phyloP scores from a whole-genome alignment of 352 stramenopile genomes.

The Porosira glacialis region DNA sequence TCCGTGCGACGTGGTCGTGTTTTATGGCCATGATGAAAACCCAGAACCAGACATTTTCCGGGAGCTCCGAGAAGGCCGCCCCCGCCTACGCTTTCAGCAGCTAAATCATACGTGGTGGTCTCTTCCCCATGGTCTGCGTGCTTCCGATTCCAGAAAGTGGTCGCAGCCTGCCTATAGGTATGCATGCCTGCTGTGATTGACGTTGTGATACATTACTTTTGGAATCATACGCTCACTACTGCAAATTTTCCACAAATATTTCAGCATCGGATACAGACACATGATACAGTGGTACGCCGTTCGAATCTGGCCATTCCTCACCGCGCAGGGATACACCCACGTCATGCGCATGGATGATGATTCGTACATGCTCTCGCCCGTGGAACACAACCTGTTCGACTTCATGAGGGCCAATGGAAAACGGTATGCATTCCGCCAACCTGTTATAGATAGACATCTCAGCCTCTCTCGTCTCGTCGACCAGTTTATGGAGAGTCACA shows the following conservation, averaged over 20 bases:
- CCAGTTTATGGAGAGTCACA: constrained; percentile 17
- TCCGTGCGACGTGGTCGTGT: constrained; percentile 27
- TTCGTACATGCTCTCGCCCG: constrained; percentile 66
- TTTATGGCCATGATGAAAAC: constrained; percentile 12
- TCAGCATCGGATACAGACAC: constrained; percentile 54
- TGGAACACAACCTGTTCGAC: constrained; percentile 80
- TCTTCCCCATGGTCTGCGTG: constrained; percentile 19
- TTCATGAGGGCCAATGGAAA: constrained; percentile 63
- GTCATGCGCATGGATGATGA: constrained; percentile 81
- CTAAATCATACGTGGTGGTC: constrained; percentile 22
- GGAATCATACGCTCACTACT: no score
- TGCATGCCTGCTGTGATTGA: no score
- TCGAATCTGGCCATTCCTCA: constrained; percentile 69
- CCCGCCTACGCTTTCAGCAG: constrained; percentile 16
- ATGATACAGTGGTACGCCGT: constrained; percentile 81
- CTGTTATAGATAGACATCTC: constrained; percentile 39
- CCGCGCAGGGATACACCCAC: constrained; percentile 62
- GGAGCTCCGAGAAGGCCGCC: constrained; percentile 4
- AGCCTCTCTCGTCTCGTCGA: constrained; percentile 38
- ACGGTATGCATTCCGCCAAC: constrained; percentile 70
- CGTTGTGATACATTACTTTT: no score
- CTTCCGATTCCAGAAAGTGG: constrained; percentile 13
- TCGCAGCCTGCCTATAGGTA: constrained; percentile 12
- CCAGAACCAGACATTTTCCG: constrained; percentile 4
- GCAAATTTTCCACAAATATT: no score